A percentile compares a stretch with the other conserved stretches of the same genome.
phyloP scores from a whole-genome alignment of 1,139 yeast species.

The Suzukiozyma palmioleophila region DNA sequence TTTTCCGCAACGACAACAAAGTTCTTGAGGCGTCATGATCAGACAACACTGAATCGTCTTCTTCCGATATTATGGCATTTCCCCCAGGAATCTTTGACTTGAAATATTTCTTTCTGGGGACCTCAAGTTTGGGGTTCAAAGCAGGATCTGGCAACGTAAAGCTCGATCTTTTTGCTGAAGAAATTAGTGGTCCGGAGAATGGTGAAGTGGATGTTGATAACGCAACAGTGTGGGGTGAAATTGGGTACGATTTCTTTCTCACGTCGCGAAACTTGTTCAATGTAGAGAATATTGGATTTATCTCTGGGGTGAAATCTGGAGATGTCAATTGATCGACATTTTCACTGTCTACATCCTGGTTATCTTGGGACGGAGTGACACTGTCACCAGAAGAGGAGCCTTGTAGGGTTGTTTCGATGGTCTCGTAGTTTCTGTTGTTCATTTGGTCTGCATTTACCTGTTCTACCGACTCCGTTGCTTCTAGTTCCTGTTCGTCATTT shows the following conservation, averaged over 20 bases:
- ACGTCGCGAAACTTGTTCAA: constrained; percentile 18
- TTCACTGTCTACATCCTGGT: constrained; percentile 1
- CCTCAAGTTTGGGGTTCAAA: constrained; percentile 13
- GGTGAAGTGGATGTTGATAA: constrained; percentile 21
- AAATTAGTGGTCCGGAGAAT: constrained; percentile 19
- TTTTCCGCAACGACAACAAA: constrained; percentile 40
- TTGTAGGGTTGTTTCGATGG: background rate
- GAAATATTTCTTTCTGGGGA: constrained; percentile 26
- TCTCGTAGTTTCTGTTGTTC: background rate
- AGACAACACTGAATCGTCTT: constrained; percentile 12
- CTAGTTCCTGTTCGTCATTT: constrained; percentile 3
- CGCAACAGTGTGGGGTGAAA: constrained; percentile 12
- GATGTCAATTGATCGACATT: constrained; percentile 28
- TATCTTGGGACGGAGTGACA: background rate
- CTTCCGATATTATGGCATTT: constrained; percentile 12
- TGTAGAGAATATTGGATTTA: constrained; percentile 32
- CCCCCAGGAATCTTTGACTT: constrained; percentile 21
- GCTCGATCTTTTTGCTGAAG: constrained; percentile 7
- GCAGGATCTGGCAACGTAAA: constrained; percentile 44
- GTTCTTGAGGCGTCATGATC: constrained; percentile 41
- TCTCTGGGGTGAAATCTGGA: constrained; percentile 44
- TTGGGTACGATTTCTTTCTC: constrained; percentile 10
- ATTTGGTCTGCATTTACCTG: background rate
- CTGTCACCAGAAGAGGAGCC: background rate
- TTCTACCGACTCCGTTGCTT: background rate